These are phyloP conservation scores for Geopyxis carbonaria DNA, from an alignment of 495 filamentous ascomycete genomes.

Conservation along the genomic window DNA sequence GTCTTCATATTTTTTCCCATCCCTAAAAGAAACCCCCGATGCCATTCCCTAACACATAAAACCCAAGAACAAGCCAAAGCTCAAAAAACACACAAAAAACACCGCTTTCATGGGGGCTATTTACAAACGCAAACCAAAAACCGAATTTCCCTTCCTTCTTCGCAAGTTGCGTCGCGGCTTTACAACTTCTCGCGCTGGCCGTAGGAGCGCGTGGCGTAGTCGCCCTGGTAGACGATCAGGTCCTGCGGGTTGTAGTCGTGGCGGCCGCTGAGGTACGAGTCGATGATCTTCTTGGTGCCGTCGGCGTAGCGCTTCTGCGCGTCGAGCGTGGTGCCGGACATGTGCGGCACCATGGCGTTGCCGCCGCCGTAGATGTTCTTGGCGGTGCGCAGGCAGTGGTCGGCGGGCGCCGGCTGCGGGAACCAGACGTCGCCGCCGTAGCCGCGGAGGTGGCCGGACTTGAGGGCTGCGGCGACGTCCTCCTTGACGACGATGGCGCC, in stretches of 20 bases:
- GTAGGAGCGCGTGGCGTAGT: constrained; percentile 93
- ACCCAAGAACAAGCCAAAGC: neutral
- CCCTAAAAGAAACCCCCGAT: neutral
- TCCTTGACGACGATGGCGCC: constrained; percentile 99
- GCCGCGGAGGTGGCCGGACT: constrained; percentile 82
- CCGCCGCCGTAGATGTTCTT: constrained; percentile 90
- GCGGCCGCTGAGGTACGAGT: constrained; percentile 73
- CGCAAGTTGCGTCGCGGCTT: neutral
- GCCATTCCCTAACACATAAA: neutral
- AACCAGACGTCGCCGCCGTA: constrained; percentile 73
- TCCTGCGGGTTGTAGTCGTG: constrained; percentile 81
- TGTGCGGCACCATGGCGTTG: constrained; percentile 96
- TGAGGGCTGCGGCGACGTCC: constrained; percentile 87
- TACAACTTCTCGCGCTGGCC: constrained; percentile 53
- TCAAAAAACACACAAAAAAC: constrained; percentile 1
- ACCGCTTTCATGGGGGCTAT: neutral
- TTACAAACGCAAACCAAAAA: too few species aligned
- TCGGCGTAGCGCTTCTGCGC: constrained; percentile 88
- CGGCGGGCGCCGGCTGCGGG: constrained; percentile 85
- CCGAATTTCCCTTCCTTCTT: neutral
- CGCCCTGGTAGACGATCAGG: constrained; percentile 77
- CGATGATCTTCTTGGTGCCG: constrained; percentile 75
- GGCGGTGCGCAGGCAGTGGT: constrained; percentile 84
- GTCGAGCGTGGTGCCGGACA: constrained; percentile 94
- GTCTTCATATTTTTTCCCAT: neutral